Evolutionary conservation across 1,284 basidiomycete genomes (phyloP).

Genomic region (Boletellus sp.): DNA sequence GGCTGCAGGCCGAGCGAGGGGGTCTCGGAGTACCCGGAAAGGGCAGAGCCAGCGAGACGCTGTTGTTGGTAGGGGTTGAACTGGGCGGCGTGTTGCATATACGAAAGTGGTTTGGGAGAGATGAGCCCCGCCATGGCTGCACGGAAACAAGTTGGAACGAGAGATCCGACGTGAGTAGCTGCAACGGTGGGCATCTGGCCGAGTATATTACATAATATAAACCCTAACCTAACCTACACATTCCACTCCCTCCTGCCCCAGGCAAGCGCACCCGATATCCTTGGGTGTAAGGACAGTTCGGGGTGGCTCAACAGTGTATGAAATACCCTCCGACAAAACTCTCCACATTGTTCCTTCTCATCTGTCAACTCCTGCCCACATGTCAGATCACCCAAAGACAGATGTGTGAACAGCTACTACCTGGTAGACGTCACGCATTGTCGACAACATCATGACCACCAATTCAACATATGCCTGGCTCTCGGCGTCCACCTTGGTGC

Average conservation of each 20-base stretch:
- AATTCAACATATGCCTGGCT: constrained; percentile 29
- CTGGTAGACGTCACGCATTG: constrained; percentile 31
- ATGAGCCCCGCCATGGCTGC: constrained; percentile 53
- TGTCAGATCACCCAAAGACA: not conserved
- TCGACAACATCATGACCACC: constrained; percentile 29
- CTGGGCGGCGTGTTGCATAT: constrained; percentile 50
- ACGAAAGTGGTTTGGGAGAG: constrained; percentile 63
- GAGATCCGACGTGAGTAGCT: constrained; percentile 7
- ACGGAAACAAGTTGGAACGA: constrained; percentile 8
- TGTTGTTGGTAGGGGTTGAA: constrained; percentile 52
- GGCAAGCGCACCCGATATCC: constrained; percentile 19
- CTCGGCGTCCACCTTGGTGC: constrained; percentile 19
- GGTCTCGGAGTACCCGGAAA: constrained; percentile 48
- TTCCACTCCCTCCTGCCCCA: constrained; percentile 17
- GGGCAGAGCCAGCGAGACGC: constrained; percentile 25
- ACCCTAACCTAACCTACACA: constrained; percentile 31
- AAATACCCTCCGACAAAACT: constrained; percentile 25
- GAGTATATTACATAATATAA: constrained; percentile 25
- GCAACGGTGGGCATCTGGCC: not conserved
- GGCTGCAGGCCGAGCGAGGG: constrained; percentile 47
- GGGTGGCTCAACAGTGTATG: constrained; percentile 11
- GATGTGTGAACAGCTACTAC: constrained; percentile 13
- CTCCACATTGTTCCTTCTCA: constrained; percentile 18
- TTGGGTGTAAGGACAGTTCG: constrained; percentile 23
- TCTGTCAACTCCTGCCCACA: constrained; percentile 7